These are phyloP conservation scores for Candida buenavistaensis DNA, from an alignment of 1,139 yeast genomes.

Conservation along the genomic window DNA sequence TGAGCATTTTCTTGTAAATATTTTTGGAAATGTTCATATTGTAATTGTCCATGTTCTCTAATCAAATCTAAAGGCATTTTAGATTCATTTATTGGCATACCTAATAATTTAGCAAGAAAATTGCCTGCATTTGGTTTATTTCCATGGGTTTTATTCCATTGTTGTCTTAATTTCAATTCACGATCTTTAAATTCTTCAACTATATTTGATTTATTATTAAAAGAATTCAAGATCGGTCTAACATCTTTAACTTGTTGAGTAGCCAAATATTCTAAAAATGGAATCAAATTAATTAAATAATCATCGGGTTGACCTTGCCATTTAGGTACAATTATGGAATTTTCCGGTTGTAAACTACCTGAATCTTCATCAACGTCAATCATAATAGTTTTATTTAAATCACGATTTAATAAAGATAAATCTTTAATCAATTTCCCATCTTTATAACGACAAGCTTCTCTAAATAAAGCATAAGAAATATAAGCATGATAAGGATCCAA, in stretches of 20 bases:
- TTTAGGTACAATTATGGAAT: conserved; percentile 76
- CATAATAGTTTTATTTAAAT: conserved; percentile 73
- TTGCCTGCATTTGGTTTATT: conserved; percentile 52
- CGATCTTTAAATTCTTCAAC: conserved; percentile 78
- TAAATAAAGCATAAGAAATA: conserved; percentile 80
- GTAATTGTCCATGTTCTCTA: conserved; percentile 91
- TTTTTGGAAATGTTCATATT: conserved; percentile 80
- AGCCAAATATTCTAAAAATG: conserved; percentile 92
- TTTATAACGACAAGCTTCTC: conserved; percentile 88
- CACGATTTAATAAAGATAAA: conserved; percentile 86
- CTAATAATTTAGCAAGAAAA: conserved; percentile 58
- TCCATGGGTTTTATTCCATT: conserved; percentile 66
- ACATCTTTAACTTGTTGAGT: conserved; percentile 90
- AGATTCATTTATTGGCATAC: conserved; percentile 60
- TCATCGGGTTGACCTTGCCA: conserved; percentile 92
- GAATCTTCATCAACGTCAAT: conserved; percentile 78
- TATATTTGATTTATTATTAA: conserved; percentile 56
- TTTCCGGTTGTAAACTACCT: conserved; percentile 84
- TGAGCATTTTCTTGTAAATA: conserved; percentile 87
- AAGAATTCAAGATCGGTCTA: conserved; percentile 80
- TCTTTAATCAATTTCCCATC: conserved; percentile 90
- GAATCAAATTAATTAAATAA: conserved; percentile 73
- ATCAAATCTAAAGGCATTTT: conserved; percentile 90
- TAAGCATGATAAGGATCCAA: conserved; percentile 92
- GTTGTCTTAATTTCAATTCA: conserved; percentile 69